Evolutionary conservation across 352 stramenopile species (phyloP), one percentile per base, ranked within the genome.

Genomic region (Phytophthora pinifolia): DNA sequence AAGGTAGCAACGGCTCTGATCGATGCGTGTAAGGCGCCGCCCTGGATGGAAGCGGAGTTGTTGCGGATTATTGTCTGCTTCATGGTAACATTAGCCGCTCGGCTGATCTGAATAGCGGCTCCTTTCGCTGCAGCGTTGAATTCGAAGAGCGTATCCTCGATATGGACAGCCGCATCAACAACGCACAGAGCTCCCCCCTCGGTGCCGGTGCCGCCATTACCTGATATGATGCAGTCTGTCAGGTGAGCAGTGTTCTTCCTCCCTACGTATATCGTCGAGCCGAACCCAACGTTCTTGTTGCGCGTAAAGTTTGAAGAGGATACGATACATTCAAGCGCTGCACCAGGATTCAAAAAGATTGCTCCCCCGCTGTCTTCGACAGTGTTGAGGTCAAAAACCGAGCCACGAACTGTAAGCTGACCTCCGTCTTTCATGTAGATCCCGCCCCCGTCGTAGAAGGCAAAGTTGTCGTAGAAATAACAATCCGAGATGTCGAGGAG

Each of bases 391-490:
- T 67, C 13, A 25, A 85, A 59, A 0, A 48, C 27, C 0, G 59
- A 65, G 4, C 63, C 42, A 9, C 6, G 9, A 25, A 86, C 36
- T 1, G 20, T 31, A 0, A 89, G 13, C 6, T 35, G 25, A 3
- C 74, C 56, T 14, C 54, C 52, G 1, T 72, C 62, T 31, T 54
- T 72, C 32, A 87, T 67, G 38, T 75, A 86, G 9, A 91, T 63
- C 1, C 46, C 78, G 6, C 81, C 81, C 9, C 81, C 81, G 38
- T 83, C 71, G 38, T 86, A 88, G 17, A 77, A 76, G 2, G 81
- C 81, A 22, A 72, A 70, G 47, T 87, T 88, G 17, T 67, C 42
- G 4, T 33, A 49, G 35, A 86, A 52, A n/a, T 4, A 34, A 9
- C 59, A 81, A 18, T 54, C 22, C 15, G 37, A 58, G 32, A 73